phyloP scores from a whole-genome alignment of 768 basidiomycete genomes.

The Tulasnella sp. region DNA sequence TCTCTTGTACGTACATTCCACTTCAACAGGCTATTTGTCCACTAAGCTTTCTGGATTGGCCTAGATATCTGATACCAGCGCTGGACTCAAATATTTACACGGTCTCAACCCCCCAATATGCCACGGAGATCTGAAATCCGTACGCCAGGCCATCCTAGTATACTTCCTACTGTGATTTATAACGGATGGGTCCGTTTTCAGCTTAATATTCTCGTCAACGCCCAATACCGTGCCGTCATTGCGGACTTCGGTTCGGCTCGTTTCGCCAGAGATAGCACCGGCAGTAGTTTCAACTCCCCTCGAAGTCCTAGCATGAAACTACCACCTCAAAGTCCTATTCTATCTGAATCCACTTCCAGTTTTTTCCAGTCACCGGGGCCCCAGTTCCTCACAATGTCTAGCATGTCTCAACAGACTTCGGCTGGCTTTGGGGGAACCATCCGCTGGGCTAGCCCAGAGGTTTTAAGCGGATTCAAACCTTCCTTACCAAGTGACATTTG shows the following conservation, averaged over 20 bases:
- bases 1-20: background rate
- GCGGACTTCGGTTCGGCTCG: background rate
- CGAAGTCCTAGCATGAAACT: background rate
- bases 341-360: background rate
- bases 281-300: background rate
- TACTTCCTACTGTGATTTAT: background rate
- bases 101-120: background rate
- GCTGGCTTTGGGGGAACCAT: background rate
- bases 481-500: background rate
- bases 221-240: background rate
- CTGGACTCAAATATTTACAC: background rate
- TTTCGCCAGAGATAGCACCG: background rate
- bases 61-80: background rate
- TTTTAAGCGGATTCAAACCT: background rate
- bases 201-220: background rate
- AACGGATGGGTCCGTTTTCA: background rate
- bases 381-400: background rate
- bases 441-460: background rate
- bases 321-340: background rate
- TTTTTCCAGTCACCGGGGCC: background rate
- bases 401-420: background rate
- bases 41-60: background rate
- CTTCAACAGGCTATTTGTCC: background rate
- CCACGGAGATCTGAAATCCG: background rate
- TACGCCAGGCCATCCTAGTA: background rate